These are phyloP conservation scores for Bassia scoparia DNA, from an alignment of 148 eudicot genomes.

Conservation along the genomic window DNA sequence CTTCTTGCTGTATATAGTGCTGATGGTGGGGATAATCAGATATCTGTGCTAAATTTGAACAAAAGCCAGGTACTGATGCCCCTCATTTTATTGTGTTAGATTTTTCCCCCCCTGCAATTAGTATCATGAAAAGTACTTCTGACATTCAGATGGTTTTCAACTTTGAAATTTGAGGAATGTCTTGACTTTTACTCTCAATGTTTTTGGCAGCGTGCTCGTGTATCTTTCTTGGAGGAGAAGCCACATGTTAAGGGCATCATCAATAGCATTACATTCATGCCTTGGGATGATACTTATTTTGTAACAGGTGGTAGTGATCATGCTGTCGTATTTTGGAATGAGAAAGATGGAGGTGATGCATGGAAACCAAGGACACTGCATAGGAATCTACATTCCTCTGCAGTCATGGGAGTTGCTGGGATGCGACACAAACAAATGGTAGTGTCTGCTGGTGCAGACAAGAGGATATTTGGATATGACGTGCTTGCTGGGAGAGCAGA, in stretches of 20 bases:
- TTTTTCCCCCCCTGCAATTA: not conserved
- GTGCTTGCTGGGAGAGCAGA: slow-evolving; percentile 61
- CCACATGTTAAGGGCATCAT: slow-evolving; percentile 89
- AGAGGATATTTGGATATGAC: slow-evolving; percentile 80
- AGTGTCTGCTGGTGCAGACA: slow-evolving; percentile 85
- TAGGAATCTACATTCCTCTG: slow-evolving; percentile 70
- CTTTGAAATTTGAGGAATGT: not conserved
- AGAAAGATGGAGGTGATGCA: slow-evolving; percentile 46
- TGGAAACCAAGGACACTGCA: slow-evolving; percentile 85
- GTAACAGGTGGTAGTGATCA: slow-evolving; percentile 95
- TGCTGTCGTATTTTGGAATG: slow-evolving; percentile 77
- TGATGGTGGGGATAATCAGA: slow-evolving; percentile 89
- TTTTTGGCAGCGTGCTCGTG: slow-evolving; percentile 56
- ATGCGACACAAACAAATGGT: slow-evolving; percentile 73
- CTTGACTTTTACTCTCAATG: slow-evolving; percentile 6
- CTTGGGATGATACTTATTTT: slow-evolving; percentile 78
- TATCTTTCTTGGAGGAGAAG: slow-evolving; percentile 65
- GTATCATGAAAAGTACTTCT: not conserved
- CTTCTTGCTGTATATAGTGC: slow-evolving; percentile 74
- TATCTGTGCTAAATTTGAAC: slow-evolving; percentile 70
- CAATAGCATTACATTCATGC: slow-evolving; percentile 79
- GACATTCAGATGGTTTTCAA: not conserved
- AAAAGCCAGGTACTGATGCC: slow-evolving; percentile 47
- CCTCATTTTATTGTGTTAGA: not conserved
- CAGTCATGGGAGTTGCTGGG: slow-evolving; percentile 99